Percentiles rank a stretch among this genome's conserved stretches.
Evolutionary conservation across 1,284 basidiomycete species (phyloP).

Genomic region (Malassezia vespertilionis): DNA sequence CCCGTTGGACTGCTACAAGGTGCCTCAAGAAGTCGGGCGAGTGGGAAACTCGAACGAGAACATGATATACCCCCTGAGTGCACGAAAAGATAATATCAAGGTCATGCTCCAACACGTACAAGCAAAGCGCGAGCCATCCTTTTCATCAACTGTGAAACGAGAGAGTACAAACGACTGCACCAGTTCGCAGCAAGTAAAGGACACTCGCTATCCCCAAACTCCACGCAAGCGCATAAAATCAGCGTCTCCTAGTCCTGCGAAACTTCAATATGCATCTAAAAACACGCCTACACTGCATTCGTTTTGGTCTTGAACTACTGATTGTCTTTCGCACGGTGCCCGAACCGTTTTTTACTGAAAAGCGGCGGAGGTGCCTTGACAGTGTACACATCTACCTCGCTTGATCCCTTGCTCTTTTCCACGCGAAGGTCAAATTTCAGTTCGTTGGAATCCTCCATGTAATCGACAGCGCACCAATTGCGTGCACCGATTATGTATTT

Average conservation of each 20-base stretch:
- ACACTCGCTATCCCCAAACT: too few relatives aligned
- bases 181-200: too few relatives aligned
- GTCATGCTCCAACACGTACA: conserved; percentile 58
- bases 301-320: too few relatives aligned
- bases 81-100: conserved; percentile 74
- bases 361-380: conserved; percentile 33
- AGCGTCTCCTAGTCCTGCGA: too few relatives aligned
- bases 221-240: too few relatives aligned
- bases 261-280: too few relatives aligned
- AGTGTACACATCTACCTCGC: conserved; percentile 34
- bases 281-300: too few relatives aligned
- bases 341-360: conserved; percentile 7
- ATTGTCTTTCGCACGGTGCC: too few relatives aligned
- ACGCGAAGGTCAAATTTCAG: conserved; percentile 77
- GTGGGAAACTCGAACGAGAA: conserved; percentile 70
- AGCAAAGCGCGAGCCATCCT: background rate
- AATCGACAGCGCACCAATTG: conserved; percentile 76
- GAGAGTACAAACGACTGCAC: too few relatives aligned
- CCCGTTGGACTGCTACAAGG: conserved; percentile 68
- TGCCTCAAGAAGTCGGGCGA: conserved; percentile 80
- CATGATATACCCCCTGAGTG: conserved; percentile 68
- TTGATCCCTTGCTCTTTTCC: conserved; percentile 51
- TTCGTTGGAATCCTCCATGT: conserved; percentile 57
- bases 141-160: background rate
- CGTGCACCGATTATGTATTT: conserved; percentile 65